Conservation (phyloP, 2,329 filamentous ascomycete species). For the Colletotrichum simmondsii region DNA sequence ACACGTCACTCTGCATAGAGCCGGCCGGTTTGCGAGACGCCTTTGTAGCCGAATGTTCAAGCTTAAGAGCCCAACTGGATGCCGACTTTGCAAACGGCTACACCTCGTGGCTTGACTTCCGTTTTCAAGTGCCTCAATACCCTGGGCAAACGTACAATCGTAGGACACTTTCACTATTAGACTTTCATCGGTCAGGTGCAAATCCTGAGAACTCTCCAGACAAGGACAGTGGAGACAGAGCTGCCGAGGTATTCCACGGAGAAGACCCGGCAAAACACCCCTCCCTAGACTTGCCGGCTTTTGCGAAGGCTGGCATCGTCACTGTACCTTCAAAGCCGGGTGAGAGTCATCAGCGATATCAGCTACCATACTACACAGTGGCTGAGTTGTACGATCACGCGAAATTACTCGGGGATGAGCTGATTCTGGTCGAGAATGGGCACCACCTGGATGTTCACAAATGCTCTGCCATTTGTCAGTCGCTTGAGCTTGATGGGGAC, state of each 20-base stretch:
- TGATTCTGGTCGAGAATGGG: constrained; percentile 6
- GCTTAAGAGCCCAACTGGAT: background rate
- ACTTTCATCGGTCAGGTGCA: background rate
- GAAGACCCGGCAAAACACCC: background rate
- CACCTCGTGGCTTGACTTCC: constrained; percentile 20
- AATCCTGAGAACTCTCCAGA: background rate
- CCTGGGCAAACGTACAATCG: background rate
- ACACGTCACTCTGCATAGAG: background rate
- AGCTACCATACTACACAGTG: constrained; percentile 8
- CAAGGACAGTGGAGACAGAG: background rate
- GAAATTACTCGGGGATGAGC: background rate
- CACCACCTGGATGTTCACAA: constrained; percentile 13
- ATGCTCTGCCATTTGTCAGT: background rate
- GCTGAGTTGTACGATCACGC: constrained; percentile 22
- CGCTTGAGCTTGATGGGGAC: background rate
- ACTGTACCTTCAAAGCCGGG: background rate
- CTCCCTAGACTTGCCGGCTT: background rate
- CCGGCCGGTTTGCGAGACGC: background rate
- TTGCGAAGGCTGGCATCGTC: background rate
- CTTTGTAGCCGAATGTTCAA: background rate
- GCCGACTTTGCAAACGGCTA: background rate
- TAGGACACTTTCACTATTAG: background rate
- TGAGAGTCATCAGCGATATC: background rate
- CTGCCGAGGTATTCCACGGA: background rate
- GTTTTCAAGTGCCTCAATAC: constrained; percentile 18